Evolutionary conservation across 306 rosid species (phyloP), one percentile per base, ranked within the genome.

Genomic region (Phaseolus lunatus): DNA sequence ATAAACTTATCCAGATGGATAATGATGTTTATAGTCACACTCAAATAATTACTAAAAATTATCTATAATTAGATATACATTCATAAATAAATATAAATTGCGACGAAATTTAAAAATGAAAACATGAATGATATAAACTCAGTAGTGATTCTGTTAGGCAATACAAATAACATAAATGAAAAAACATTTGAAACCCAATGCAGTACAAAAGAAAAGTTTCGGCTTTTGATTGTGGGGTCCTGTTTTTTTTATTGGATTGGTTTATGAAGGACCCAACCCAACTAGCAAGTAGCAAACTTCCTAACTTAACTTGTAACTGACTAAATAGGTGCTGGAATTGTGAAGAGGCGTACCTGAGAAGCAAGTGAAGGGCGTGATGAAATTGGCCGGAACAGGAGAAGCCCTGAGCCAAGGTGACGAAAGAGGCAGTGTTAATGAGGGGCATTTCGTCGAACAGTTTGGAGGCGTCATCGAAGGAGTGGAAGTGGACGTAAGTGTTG

Each of bases 361-460:
- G 35, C 61, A 81, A 61, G 37, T 69, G 61, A 61, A 81, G 77
- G 24, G 85, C 78, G 1, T 0, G 72, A 31, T 20, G 3, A 52
- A 69, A 69, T 31, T 75, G 81, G 11, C 7, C 59, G 41, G 81
- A 35, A 14, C 61, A 67, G 7, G 71, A 48, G 61, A 35, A 76
- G 13, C 68, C 85, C 3, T 81, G 78, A 15, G 81, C 85, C 78
- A 81, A 41, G 11, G 85, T 81, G 23, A 81, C 33, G 37, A 59
- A 81, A 44, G 85, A 59, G 67, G 76, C 57, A 1, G 73, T 75
- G 57, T 81, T 75, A 13, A 23, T 61, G 14, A 59, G 61, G 7
- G 85, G 73, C 85, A 81, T 81, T 81, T 81, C 68, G 9, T 29
- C 68, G 23, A 81, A 76, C 85, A 81, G 67, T 29, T 76, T 76